phyloP scores from a whole-genome alignment of 305 asterid genomes.

The Fraxinus sp. region DNA sequence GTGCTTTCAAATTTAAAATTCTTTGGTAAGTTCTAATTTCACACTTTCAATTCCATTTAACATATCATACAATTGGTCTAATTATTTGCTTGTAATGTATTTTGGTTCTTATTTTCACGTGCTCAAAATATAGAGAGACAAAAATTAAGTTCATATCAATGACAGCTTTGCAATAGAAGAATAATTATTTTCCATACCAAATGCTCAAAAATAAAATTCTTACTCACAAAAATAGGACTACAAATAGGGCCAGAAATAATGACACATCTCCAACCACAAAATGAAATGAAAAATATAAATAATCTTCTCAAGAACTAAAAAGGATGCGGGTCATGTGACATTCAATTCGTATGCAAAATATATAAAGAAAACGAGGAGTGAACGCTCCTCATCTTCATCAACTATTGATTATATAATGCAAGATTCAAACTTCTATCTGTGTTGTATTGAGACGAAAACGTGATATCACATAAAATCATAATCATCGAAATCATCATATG shows the following conservation, averaged over 20 bases:
- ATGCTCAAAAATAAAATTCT: background rate
- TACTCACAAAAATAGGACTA: background rate
- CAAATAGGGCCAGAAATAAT: background rate
- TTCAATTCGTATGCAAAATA: conserved; percentile 28
- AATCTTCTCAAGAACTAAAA: background rate
- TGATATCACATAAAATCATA: conserved; percentile 51
- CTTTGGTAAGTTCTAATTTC: background rate
- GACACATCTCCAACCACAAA: background rate
- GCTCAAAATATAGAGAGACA: background rate
- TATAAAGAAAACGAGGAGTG: conserved; percentile 31
- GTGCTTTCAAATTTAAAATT: background rate
- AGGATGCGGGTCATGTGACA: background rate
- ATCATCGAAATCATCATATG: conserved; percentile 43
- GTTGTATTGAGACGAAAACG: conserved; percentile 3
- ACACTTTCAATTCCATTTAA: background rate
- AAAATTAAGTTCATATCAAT: background rate
- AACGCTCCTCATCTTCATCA: conserved; percentile 20
- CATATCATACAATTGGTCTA: background rate
- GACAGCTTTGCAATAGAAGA: background rate
- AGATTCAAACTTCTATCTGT: conserved; percentile 12
- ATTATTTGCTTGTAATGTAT: background rate
- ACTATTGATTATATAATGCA: conserved; percentile 1
- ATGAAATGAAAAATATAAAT: background rate
- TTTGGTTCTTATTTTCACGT: background rate
- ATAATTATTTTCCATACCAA: background rate